Conservation (phyloP, 2,329 filamentous ascomycete species). For the Arthrinium phaeospermum region DNA sequence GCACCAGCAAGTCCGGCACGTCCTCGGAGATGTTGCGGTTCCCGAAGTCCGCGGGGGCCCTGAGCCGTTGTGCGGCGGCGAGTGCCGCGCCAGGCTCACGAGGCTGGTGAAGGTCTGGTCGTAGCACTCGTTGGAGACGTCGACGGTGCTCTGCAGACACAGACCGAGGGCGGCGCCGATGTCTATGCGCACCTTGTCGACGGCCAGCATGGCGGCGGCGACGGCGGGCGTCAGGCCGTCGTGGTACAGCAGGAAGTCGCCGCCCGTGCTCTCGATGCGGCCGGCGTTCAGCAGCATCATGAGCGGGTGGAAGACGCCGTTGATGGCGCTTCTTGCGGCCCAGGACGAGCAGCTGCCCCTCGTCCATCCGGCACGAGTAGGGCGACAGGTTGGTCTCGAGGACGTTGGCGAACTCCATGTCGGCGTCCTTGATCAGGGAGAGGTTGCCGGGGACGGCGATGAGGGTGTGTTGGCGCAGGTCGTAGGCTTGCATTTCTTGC, state of each 20-base stretch:
- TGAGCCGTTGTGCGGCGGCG: conserved; percentile 32
- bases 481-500: conserved; percentile 23
- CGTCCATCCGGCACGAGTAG: conserved; percentile 33
- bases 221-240: conserved; percentile 30
- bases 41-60: conserved; percentile 27
- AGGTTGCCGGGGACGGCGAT: conserved; percentile 35
- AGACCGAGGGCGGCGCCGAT: conserved; percentile 33
- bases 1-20: conserved; percentile 30
- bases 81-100: conserved; percentile 32
- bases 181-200: conserved; percentile 31
- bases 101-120: conserved; percentile 31
- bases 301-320: conserved; percentile 35
- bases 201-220: conserved; percentile 29
- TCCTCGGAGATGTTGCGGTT: conserved; percentile 34
- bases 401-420: conserved; percentile 28
- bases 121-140: conserved; percentile 35
- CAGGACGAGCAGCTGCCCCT: conserved; percentile 28
- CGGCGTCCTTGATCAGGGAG: conserved; percentile 27
- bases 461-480: conserved; percentile 28
- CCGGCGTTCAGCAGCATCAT: conserved; percentile 37
- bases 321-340: conserved; percentile 31
- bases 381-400: conserved; percentile 34
- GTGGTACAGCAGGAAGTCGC: conserved; percentile 32
- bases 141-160: conserved; percentile 27
- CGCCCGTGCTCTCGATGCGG: conserved; percentile 34